These are phyloP conservation scores for Hirschfeldia incana DNA, from an alignment of 345 rosid genomes.

Conservation along the genomic window DNA sequence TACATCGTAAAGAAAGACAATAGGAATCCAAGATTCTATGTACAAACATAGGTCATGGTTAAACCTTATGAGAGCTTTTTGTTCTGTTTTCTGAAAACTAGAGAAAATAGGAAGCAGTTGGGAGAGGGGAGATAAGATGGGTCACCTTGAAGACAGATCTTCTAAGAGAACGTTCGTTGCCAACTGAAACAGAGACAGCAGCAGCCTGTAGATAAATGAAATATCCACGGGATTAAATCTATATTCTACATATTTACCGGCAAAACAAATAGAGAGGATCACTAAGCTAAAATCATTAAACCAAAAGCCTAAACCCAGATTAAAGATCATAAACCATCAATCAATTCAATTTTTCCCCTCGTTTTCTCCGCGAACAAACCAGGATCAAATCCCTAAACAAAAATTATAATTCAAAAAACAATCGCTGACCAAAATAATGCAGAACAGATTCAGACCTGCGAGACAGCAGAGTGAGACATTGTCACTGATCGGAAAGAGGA, in stretches of 20 bases:
- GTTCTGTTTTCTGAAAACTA: not conserved
- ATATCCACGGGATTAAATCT: not conserved
- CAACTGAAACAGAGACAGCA: constrained; percentile 36
- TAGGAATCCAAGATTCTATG: not conserved
- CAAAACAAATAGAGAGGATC: no score
- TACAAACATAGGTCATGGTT: not conserved
- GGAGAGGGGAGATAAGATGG: not conserved
- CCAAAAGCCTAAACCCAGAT: not conserved
- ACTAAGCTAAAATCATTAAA: no score
- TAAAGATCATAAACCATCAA: no score
- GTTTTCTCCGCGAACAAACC: no score
- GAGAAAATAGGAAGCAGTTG: not conserved
- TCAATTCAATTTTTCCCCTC: no score
- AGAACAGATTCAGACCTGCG: no score
- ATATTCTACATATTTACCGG: no score
- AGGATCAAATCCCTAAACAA: no score
- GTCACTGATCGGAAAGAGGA: not conserved
- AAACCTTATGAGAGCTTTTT: not conserved
- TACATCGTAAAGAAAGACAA: not conserved
- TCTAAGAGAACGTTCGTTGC: constrained; percentile 30
- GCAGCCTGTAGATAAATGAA: constrained; percentile 21
- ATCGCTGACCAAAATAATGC: no score
- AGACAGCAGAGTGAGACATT: no score
- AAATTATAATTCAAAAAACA: no score
- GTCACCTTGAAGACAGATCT: constrained; percentile 41